These are phyloP conservation scores for Capillidium rhysosporum DNA, from an alignment of 371 early-diverging fungal species.

Conservation along the genomic window DNA sequence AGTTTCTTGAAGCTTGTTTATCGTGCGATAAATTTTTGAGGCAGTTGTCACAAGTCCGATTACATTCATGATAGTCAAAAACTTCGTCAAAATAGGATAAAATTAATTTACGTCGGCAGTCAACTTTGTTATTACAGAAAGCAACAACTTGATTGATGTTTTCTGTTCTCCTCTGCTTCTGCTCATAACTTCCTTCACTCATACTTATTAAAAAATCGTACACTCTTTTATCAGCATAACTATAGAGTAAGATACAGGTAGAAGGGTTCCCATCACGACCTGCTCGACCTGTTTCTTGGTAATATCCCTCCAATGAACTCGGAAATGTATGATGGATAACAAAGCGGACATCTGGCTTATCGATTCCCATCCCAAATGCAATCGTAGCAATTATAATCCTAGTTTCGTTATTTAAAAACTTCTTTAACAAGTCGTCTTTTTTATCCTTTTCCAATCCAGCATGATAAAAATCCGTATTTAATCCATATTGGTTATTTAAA, in stretches of 20 bases:
- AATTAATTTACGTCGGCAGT: constrained; percentile 86
- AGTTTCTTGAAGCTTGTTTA: too few species aligned
- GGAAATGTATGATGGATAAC: constrained; percentile 97
- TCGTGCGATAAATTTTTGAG: constrained; percentile 4
- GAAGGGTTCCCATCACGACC: constrained; percentile 91
- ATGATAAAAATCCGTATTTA: constrained; percentile 69
- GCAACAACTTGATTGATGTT: constrained; percentile 80
- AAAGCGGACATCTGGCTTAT: constrained; percentile 98
- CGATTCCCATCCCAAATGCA: constrained; percentile 99
- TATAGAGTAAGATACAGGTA: constrained; percentile 77
- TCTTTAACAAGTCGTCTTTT: constrained; percentile 51
- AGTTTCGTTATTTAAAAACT: constrained; percentile 61
- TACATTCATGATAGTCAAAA: constrained; percentile 50
- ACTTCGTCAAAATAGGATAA: constrained; percentile 90
- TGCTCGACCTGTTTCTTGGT: constrained; percentile 99
- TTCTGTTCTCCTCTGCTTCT: constrained; percentile 67
- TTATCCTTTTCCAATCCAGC: constrained; percentile 81
- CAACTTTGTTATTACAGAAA: constrained; percentile 85
- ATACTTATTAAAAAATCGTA: constrained; percentile 58
- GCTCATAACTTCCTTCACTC: constrained; percentile 63
- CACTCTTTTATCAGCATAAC: constrained; percentile 50
- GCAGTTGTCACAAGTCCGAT: constrained; percentile 93
- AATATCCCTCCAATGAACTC: constrained; percentile 94
- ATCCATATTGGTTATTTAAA: constrained; percentile 21
- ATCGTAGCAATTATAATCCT: constrained; percentile 96